These are phyloP conservation scores for Forsythia viridissima DNA, from an alignment of 257 asterid species.

Conservation along the genomic window DNA sequence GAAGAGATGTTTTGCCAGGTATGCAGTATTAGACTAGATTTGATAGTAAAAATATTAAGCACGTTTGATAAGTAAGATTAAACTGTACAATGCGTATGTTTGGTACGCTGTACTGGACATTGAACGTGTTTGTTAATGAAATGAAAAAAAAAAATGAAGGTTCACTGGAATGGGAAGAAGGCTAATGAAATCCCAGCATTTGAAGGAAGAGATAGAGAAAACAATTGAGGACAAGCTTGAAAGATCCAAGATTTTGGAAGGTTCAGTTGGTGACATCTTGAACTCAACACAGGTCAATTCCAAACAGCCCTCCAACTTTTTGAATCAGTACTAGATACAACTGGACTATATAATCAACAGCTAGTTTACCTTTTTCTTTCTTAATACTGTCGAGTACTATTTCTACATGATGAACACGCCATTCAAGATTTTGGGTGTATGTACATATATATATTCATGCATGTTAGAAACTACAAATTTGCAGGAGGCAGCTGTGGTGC, in stretches of 20 bases:
- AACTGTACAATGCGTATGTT: not conserved
- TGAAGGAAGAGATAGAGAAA: constrained; percentile 72
- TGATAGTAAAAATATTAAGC: not conserved
- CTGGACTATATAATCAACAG: too few species aligned
- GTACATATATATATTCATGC: too few species aligned
- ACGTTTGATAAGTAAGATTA: not conserved
- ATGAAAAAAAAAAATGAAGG: constrained; percentile 34
- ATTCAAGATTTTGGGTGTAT: not conserved
- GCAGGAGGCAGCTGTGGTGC: constrained; percentile 85
- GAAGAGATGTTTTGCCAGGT: constrained; percentile 84
- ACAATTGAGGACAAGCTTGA: constrained; percentile 66
- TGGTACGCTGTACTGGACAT: not conserved
- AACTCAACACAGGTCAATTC: constrained; percentile 64
- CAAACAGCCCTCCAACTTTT: not conserved
- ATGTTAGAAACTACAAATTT: not conserved
- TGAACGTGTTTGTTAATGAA: too few species aligned
- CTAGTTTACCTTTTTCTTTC: too few species aligned
- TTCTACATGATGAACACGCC: not conserved
- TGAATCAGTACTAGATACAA: too few species aligned
- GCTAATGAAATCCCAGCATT: constrained; percentile 63
- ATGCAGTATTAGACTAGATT: not conserved
- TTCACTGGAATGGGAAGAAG: constrained; percentile 60
- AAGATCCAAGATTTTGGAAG: constrained; percentile 63
- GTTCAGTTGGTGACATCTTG: constrained; percentile 67
- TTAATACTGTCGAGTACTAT: not conserved